These are phyloP conservation scores for Candida morakotiae DNA, from an alignment of 805 yeast genomes.

Conservation along the genomic window DNA sequence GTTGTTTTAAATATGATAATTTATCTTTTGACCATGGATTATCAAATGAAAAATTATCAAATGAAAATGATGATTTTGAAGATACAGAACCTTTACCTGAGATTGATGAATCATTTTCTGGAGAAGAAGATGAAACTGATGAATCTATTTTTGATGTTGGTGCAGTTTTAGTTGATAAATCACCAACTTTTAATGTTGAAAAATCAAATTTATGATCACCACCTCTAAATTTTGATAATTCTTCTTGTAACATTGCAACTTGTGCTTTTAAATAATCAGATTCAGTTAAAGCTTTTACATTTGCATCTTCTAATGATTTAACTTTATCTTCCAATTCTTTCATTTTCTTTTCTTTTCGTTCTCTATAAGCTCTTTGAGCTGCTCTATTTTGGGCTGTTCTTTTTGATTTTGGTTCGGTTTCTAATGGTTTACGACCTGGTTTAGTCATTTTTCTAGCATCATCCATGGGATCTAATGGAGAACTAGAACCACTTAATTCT, in stretches of 20 bases:
- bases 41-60: slow-evolving; percentile 40
- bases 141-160: slow-evolving; percentile 13
- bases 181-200: slow-evolving; percentile 27
- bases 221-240: slow-evolving; percentile 59
- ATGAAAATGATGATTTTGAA: slow-evolving; percentile 1
- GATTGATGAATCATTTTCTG: slow-evolving; percentile 2
- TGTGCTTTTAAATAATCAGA: slow-evolving; percentile 71
- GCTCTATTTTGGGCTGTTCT: slow-evolving; percentile 97
- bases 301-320: slow-evolving; percentile 63
- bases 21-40: slow-evolving; percentile 47
- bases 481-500: slow-evolving; percentile 14
- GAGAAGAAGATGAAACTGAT: slow-evolving; percentile 13
- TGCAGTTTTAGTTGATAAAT: slow-evolving; percentile 13
- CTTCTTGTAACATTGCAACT: slow-evolving; percentile 68
- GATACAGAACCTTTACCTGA: slow-evolving; percentile 5
- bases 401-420: slow-evolving; percentile 78
- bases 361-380: slow-evolving; percentile 97
- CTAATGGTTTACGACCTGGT: slow-evolving; percentile 81
- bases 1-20: slow-evolving; percentile 6
- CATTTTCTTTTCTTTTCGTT: slow-evolving; percentile 85
- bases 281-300: slow-evolving; percentile 64
- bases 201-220: slow-evolving; percentile 17
- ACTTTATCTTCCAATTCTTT: slow-evolving; percentile 82
- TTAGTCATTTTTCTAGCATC: slow-evolving; percentile 41
- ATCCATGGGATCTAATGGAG: slow-evolving; percentile 7